A percentile compares a stretch with the other conserved stretches of the same genome.
phyloP scores from a whole-genome alignment of 306 rosid species.

The Hippophae gyantsensis region DNA sequence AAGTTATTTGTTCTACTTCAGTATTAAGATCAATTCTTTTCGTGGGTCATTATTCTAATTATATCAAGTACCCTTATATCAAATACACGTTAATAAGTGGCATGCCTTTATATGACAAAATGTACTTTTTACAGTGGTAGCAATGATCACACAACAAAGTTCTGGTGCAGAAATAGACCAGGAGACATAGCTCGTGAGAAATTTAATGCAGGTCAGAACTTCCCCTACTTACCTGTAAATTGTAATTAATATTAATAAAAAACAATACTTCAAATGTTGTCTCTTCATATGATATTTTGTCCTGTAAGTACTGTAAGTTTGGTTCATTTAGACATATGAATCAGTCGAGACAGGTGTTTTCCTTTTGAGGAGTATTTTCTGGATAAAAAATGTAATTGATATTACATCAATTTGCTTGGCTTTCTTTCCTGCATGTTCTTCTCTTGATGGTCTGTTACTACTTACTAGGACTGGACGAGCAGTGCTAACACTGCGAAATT shows the following conservation, averaged over 20 bases:
- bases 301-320: no score
- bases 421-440: no score
- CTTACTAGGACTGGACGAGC: no score
- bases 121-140: conserved; percentile 72
- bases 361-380: not conserved
- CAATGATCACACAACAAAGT: conserved; percentile 94
- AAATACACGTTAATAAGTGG: conserved; percentile 4
- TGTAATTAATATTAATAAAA: not conserved
- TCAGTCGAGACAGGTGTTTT: not conserved
- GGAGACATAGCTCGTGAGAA: conserved; percentile 85
- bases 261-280: not conserved
- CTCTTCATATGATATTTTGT: not conserved
- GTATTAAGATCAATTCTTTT: no score
- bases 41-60: no score
- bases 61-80: not conserved
- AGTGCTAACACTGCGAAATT: no score
- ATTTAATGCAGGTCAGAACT: conserved; percentile 52
- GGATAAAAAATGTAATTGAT: no score
- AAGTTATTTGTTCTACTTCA: no score
- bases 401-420: no score
- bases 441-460: no score
- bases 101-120: conserved; percentile 10
- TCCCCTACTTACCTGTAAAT: conserved; percentile 26
- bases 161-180: conserved; percentile 98
- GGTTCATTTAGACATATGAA: no score